These are phyloP conservation scores for Mucor piriformis DNA, from an alignment of 371 early-diverging fungal genomes.

Conservation along the genomic window DNA sequence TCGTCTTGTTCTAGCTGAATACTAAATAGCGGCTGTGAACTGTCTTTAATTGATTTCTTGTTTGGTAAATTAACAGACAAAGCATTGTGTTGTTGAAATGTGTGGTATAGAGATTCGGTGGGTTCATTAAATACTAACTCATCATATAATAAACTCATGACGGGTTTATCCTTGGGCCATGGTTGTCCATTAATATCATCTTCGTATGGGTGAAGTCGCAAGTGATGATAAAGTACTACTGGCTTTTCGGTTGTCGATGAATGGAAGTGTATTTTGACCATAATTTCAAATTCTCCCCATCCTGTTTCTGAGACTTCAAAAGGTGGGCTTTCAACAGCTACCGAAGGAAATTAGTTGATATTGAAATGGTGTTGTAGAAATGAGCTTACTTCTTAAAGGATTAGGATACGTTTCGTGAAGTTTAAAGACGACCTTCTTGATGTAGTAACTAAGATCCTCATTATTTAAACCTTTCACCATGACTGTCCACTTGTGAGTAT, in stretches of 20 bases:
- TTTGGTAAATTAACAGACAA: conserved; percentile 41
- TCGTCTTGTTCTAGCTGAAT: conserved; percentile 70
- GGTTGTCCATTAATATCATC: conserved; percentile 64
- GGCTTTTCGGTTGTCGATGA: conserved; percentile 80
- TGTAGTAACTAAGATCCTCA: conserved; percentile 82
- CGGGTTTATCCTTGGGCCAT: conserved; percentile 79
- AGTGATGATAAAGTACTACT: conserved; percentile 80
- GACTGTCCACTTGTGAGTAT: conserved; percentile 87
- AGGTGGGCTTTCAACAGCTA: conserved; percentile 81
- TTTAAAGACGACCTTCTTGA: conserved; percentile 92
- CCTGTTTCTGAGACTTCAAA: conserved; percentile 95
- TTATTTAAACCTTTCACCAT: conserved; percentile 86
- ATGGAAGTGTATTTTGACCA: conserved; percentile 88
- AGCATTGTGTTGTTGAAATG: conserved; percentile 60
- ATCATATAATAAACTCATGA: conserved; percentile 77
- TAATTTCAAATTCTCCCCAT: conserved; percentile 99
- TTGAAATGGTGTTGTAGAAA: neutral
- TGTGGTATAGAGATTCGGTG: conserved; percentile 77
- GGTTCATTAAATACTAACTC: conserved; percentile 91
- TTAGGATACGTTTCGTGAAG: conserved; percentile 96
- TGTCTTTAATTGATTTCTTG: conserved; percentile 37
- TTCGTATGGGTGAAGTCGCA: conserved; percentile 80
- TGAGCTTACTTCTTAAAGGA: conserved; percentile 71
- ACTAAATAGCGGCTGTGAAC: conserved; percentile 51
- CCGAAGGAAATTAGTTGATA: neutral